Evolutionary conservation across 306 rosid species (phyloP).

Genomic region (Malus fusca): DNA sequence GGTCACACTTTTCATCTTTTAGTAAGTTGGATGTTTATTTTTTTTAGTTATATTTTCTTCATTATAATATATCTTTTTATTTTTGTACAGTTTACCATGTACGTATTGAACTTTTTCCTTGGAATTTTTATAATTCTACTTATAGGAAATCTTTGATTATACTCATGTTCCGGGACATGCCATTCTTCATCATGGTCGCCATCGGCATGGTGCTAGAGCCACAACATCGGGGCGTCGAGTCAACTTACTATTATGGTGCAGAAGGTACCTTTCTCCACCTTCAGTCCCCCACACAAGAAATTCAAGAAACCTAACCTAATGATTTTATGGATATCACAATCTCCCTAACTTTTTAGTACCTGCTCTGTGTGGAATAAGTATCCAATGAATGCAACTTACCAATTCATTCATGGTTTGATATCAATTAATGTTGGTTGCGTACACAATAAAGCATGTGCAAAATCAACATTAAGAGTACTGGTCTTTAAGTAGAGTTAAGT

Average conservation of each 20-base stretch:
- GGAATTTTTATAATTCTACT: not conserved
- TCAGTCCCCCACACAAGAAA: not conserved
- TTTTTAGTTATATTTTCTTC: not conserved
- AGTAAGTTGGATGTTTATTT: not conserved
- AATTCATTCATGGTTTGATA: not conserved
- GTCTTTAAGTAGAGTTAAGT: not conserved
- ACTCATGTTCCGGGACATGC: conserved; percentile 77
- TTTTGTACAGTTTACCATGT: not conserved
- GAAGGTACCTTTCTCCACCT: conserved; percentile 53
- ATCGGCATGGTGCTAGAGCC: conserved; percentile 90
- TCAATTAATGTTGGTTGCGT: not conserved
- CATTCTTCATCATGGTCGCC: conserved; percentile 84
- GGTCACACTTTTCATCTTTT: too few relatives aligned
- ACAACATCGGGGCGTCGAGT: conserved; percentile 67
- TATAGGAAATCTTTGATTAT: conserved; percentile 70
- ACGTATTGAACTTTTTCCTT: not conserved
- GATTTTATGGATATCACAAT: not conserved
- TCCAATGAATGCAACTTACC: not conserved
- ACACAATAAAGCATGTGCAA: not conserved
- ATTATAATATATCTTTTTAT: not conserved
- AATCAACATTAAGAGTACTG: not conserved
- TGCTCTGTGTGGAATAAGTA: not conserved
- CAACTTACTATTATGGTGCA: conserved; percentile 87
- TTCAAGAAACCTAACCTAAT: not conserved
- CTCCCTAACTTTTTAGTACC: not conserved